A percentile compares a stretch with the other conserved stretches of the same genome.
phyloP scores from a whole-genome alignment of 352 stramenopile species.

The Globisporangium heterothallicum region DNA sequence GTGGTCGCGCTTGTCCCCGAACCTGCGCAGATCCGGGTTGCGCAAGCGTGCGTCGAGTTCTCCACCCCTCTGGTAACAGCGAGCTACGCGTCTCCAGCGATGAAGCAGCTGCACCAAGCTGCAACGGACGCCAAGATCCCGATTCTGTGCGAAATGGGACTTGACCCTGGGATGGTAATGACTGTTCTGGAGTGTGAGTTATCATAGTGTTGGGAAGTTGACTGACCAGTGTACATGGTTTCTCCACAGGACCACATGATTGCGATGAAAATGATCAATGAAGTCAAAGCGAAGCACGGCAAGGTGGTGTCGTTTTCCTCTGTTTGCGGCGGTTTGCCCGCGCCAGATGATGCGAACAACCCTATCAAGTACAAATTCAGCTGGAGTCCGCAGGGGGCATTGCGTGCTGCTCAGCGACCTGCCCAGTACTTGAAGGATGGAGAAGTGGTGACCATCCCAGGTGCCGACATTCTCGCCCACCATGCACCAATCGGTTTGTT shows the following conservation, averaged over 20 bases:
- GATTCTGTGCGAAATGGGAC: constrained; percentile 87
- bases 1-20: constrained; percentile 83
- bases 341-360: constrained; percentile 85
- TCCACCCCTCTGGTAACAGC: constrained; percentile 80
- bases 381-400: constrained; percentile 78
- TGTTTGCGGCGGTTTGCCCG: constrained; percentile 82
- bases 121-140: constrained; percentile 48
- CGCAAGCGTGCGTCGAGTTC: constrained; percentile 53
- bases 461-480: constrained; percentile 42
- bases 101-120: constrained; percentile 44
- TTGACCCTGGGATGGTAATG: constrained; percentile 82
- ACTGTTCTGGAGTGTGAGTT: not conserved
- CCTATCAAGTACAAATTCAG: constrained; percentile 92
- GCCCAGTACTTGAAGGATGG: constrained; percentile 59
- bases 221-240: not conserved
- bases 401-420: constrained; percentile 32
- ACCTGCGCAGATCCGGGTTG: constrained; percentile 69
- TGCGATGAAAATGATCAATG: constrained; percentile 86
- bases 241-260: constrained; percentile 74
- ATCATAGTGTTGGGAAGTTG: not conserved
- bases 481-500: constrained; percentile 40
- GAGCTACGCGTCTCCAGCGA: constrained; percentile 85
- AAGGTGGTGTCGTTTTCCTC: constrained; percentile 72
- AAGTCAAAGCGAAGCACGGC: constrained; percentile 55
- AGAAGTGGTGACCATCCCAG: constrained; percentile 44